phyloP scores from a whole-genome alignment of 2,329 filamentous ascomycete species.

The Pseudogymnoascus verrucosus region DNA sequence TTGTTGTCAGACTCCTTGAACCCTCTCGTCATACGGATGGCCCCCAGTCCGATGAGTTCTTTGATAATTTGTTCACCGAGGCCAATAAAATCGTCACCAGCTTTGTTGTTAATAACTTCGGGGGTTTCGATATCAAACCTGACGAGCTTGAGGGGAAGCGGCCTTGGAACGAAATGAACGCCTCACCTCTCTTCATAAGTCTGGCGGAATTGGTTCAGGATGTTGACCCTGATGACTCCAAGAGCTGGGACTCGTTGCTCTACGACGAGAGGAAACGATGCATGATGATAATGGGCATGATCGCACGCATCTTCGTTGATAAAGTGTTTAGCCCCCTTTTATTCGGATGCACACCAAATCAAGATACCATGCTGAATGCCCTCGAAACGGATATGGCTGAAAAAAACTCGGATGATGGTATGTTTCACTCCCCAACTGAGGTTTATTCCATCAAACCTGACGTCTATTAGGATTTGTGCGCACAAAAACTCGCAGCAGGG shows the following conservation, averaged over 20 bases:
- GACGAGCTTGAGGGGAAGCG: background rate
- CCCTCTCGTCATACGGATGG: background rate
- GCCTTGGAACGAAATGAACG: background rate
- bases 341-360: background rate
- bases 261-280: background rate
- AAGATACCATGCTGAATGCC: background rate
- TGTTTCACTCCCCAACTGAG: background rate
- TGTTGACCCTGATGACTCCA: background rate
- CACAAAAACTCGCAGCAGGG: background rate
- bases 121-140: background rate
- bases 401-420: background rate
- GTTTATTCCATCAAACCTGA: background rate
- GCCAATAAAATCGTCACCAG: background rate
- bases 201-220: background rate
- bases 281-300: background rate
- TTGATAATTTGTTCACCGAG: background rate
- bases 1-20: background rate
- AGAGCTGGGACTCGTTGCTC: background rate
- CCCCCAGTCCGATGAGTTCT: background rate
- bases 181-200: background rate
- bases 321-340: background rate
- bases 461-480: background rate
- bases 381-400: background rate
- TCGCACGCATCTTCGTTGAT: background rate
- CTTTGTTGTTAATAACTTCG: background rate